Percentiles rank a stretch among this genome's conserved stretches.
phyloP scores from a whole-genome alignment of 768 basidiomycete species.

The Leccinum boreale region DNA sequence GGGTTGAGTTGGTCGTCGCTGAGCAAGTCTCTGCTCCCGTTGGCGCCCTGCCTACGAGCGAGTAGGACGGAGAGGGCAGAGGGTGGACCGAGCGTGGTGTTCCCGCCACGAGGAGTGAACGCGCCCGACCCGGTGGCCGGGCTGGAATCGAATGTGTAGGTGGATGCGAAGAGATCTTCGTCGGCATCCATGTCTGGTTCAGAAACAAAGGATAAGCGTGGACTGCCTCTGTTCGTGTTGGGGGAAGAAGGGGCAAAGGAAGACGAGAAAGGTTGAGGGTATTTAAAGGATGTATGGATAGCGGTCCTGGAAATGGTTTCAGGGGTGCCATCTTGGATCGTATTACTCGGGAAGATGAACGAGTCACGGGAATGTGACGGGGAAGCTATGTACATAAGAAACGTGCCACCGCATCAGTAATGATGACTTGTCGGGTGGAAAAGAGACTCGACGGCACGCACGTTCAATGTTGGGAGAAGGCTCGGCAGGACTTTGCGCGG shows the following conservation, averaged over 20 bases:
- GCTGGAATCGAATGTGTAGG: slow-evolving; percentile 27
- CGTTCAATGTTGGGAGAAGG: slow-evolving; percentile 19
- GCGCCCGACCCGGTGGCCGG: slow-evolving; percentile 8
- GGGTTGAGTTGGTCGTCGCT: background rate
- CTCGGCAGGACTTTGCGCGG: slow-evolving; percentile 16
- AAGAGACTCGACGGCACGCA: slow-evolving; percentile 13
- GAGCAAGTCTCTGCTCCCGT: background rate
- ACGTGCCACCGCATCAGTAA: slow-evolving; percentile 15
- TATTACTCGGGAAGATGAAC: slow-evolving; percentile 38
- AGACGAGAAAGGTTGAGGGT: slow-evolving; percentile 14
- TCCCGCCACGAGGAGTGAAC: slow-evolving; percentile 24
- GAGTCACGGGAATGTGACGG: slow-evolving; percentile 30
- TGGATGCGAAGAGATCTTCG: slow-evolving; percentile 28
- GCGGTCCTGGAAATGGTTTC: slow-evolving; percentile 19
- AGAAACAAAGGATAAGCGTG: slow-evolving; percentile 22
- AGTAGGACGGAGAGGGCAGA: slow-evolving; percentile 38
- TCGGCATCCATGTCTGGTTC: slow-evolving; percentile 22
- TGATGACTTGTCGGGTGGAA: too few relatives aligned
- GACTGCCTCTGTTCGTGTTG: slow-evolving; percentile 21
- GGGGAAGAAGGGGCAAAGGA: slow-evolving; percentile 25
- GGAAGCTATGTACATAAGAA: slow-evolving; percentile 15
- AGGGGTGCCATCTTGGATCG: slow-evolving; percentile 23
- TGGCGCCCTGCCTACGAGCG: slow-evolving; percentile 18
- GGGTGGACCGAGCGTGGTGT: slow-evolving; percentile 23
- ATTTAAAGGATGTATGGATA: slow-evolving; percentile 16